Conservation (phyloP, 1,284 basidiomycete genomes). For the Ustilago trichophora region DNA sequence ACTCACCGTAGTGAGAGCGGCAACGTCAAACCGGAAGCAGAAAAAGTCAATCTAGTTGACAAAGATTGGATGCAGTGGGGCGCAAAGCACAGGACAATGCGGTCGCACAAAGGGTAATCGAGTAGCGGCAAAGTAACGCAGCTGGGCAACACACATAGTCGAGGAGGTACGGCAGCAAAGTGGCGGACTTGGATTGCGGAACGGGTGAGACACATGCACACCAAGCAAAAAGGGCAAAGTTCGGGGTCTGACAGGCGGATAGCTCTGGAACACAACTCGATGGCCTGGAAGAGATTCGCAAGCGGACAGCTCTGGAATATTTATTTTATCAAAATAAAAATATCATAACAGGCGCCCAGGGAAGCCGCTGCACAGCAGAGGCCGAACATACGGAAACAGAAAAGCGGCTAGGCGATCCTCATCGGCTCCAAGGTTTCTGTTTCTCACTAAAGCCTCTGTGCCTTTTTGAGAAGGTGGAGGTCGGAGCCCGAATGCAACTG, state of each 20-base stretch:
- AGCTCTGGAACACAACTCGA: not conserved
- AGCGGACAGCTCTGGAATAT: too few species aligned
- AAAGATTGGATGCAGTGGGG: not conserved
- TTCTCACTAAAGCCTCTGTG: too few species aligned
- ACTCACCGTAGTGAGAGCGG: not conserved
- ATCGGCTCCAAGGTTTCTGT: too few species aligned
- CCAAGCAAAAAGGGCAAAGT: not conserved
- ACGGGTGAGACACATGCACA: slow-evolving; percentile 24
- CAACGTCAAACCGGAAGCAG: slow-evolving; percentile 11
- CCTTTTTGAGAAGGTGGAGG: too few species aligned
- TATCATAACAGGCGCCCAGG: too few species aligned
- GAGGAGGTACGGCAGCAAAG: not conserved
- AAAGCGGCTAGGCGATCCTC: too few species aligned
- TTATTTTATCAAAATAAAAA: too few species aligned
- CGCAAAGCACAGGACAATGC: not conserved
- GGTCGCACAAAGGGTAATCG: too few species aligned
- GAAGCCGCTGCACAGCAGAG: too few species aligned
- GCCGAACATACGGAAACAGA: too few species aligned
- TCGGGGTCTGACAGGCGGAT: slow-evolving; percentile 15
- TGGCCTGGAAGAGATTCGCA: not conserved
- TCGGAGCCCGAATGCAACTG: too few species aligned
- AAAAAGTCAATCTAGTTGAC: not conserved
- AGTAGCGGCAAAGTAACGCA: too few species aligned
- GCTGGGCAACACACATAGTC: not conserved
- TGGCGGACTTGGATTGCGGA: slow-evolving; percentile 10